Conservation (phyloP, 176 grass and related monocot genomes). For the Raddia distichophylla region DNA sequence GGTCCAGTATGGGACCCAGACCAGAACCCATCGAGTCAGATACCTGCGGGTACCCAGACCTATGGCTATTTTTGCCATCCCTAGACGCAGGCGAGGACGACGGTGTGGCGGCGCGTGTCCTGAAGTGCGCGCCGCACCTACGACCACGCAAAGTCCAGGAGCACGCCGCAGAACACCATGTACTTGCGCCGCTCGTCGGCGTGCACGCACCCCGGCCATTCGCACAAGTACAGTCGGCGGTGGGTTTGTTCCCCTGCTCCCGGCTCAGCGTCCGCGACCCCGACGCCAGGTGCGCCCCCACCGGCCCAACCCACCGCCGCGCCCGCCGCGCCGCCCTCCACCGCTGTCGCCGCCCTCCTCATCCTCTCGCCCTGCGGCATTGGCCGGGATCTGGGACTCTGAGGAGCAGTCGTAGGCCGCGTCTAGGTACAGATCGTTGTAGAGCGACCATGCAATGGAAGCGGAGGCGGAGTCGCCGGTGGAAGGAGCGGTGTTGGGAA, state of each 20-base stretch:
- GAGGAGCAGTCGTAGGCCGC: constrained; percentile 75
- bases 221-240: constrained; percentile 87
- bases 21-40: too few species aligned
- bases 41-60: too few species aligned
- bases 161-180: constrained; percentile 97
- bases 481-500: neutral
- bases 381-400: constrained; percentile 48
- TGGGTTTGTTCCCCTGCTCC: constrained; percentile 85
- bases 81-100: constrained; percentile 77
- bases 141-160: constrained; percentile 75
- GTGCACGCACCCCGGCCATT: constrained; percentile 93
- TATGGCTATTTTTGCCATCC: too few species aligned
- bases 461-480: neutral
- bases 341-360: too few species aligned
- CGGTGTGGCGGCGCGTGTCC: constrained; percentile 63
- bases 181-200: constrained; percentile 85
- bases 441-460: constrained; percentile 66
- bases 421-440: constrained; percentile 89
- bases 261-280: constrained; percentile 79
- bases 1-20: too few species aligned
- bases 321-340: constrained; percentile 4
- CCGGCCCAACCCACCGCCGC: constrained; percentile 55
- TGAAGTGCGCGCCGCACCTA: constrained; percentile 73
- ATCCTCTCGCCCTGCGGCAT: too few species aligned
- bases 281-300: constrained; percentile 69